Evolutionary conservation across 495 filamentous ascomycete genomes (phyloP).

Genomic region (Sphaerosporella brunnea): DNA sequence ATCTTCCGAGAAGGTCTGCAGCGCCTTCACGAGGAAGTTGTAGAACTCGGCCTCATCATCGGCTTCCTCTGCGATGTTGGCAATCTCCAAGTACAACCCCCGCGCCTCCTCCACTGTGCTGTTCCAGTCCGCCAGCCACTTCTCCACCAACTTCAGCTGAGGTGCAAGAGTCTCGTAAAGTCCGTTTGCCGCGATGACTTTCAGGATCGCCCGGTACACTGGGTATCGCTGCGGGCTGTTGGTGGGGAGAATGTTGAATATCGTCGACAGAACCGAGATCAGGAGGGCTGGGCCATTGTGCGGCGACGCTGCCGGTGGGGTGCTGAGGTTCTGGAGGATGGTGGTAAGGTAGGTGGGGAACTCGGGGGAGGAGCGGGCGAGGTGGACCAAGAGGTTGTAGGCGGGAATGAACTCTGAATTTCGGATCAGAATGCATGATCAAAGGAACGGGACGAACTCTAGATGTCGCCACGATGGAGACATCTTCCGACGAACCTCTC

Average conservation of each 20-base stretch:
- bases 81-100: slow-evolving; percentile 59
- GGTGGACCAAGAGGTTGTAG: slow-evolving; percentile 89
- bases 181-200: slow-evolving; percentile 52
- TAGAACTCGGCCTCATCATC: slow-evolving; percentile 66
- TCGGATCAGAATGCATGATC: neutral
- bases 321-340: slow-evolving; percentile 72
- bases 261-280: slow-evolving; percentile 71
- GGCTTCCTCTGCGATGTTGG: slow-evolving; percentile 56
- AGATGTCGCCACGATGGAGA: neutral
- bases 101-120: slow-evolving; percentile 62
- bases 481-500: slow-evolving; percentile 42
- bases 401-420: slow-evolving; percentile 70
- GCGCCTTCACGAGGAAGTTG: slow-evolving; percentile 60
- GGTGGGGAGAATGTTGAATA: slow-evolving; percentile 82
- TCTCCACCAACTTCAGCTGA: slow-evolving; percentile 57
- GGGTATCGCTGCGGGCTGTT: slow-evolving; percentile 67
- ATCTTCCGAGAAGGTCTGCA: slow-evolving; percentile 64
- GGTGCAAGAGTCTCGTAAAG: slow-evolving; percentile 65
- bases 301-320: slow-evolving; percentile 70
- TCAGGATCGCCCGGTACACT: slow-evolving; percentile 67
- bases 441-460: neutral
- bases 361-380: slow-evolving; percentile 67
- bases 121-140: slow-evolving; percentile 73
- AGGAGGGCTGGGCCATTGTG: slow-evolving; percentile 67
- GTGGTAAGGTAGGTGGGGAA: slow-evolving; percentile 66